phyloP scores from a whole-genome alignment of 345 rosid species.

The Durio zibethinus region DNA sequence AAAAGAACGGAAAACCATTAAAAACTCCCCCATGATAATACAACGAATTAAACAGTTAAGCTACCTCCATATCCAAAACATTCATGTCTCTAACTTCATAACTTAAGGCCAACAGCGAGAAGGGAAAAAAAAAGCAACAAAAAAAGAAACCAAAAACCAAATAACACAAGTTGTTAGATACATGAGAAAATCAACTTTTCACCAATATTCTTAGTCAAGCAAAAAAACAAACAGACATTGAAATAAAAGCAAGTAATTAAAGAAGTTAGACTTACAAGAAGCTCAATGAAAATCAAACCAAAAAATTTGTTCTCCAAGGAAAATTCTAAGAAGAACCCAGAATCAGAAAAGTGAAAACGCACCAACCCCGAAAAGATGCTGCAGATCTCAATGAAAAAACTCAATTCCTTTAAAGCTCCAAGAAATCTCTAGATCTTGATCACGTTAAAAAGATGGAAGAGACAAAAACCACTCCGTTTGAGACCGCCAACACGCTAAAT shows the following conservation, averaged over 20 bases:
- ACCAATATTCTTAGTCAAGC: background rate
- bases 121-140: background rate
- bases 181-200: background rate
- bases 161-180: background rate
- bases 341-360: background rate
- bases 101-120: background rate
- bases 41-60: background rate
- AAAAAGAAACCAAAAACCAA: background rate
- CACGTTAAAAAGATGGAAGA: background rate
- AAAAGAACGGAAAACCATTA: background rate
- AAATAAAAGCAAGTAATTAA: background rate
- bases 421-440: background rate
- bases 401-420: background rate
- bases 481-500: background rate
- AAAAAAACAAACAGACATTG: background rate
- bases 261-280: background rate
- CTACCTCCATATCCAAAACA: background rate
- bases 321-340: background rate
- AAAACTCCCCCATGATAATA: background rate
- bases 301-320: background rate
- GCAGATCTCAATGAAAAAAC: background rate
- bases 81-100: conserved; percentile 1
- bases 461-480: background rate
- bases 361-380: background rate
- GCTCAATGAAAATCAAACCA: background rate